Evolutionary conservation across 176 grass and related monocot genomes (phyloP), one percentile per base, ranked within the genome.

Genomic region (Urochloa ruziziensis): DNA sequence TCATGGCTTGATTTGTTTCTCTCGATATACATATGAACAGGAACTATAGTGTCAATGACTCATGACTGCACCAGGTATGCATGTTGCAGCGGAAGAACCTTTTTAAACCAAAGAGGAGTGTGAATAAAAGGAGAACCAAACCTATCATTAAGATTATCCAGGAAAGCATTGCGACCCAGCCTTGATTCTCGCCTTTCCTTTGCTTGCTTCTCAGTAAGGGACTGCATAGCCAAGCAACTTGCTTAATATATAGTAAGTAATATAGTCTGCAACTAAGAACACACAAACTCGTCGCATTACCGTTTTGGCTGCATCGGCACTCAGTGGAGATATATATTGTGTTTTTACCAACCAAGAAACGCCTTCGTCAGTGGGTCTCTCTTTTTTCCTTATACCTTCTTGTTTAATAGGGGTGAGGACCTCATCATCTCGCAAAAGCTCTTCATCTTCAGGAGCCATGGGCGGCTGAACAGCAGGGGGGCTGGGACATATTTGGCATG

Each of bases 301-400:
- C 91, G 25, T 86, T 88, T 96, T 99, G 57, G 96, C 85, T 75
- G 91, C 89, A 74, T 99, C 96, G 67, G 80, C 89, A 49, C 85
- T 99, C 27, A 99, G 85, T 57, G 96, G 92, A 89, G 96, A 99
- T 84, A 99, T 99, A 70, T 99, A 99, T 63, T 99, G 93, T 61
- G 96, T 99, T 85, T 99, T 99, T 70, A 99, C 96, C 87, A 99
- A 80, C 96, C 96, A 99, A 86, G 96, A 94, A 85, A 99, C 88
- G 66, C 96, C 96, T 86, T 96, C 87, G 74, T 99, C 96, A 44
- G 93, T 99, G 35, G 96, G 96, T 30, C 96, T 90, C 60, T 96
- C 96, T 85, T 96, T 99, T 88, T 87, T 89, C 73, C 89, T 96
- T 87, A 96, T 96, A 44, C 96, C 93, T 70, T 96, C 91, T 84